Conservation (phyloP, 2,329 filamentous ascomycete genomes). For the Exophiala oligosperma region DNA sequence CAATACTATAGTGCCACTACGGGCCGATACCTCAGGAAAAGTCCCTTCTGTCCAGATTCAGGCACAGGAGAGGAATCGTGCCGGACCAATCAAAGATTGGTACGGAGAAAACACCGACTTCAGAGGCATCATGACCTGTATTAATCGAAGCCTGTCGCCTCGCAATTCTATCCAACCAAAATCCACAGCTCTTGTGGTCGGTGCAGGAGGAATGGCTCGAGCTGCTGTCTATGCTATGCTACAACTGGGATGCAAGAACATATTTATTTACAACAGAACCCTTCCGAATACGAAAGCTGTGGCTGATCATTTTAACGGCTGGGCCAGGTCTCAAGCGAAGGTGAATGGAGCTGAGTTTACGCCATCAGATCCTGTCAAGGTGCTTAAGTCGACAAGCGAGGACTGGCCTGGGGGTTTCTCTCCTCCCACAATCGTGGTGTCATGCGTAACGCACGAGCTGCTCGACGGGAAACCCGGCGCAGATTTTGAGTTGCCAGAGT, state of each 20-base stretch:
- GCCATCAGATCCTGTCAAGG: slow-evolving; percentile 39
- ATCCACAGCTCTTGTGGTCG: slow-evolving; percentile 56
- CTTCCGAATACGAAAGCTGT: slow-evolving; percentile 65
- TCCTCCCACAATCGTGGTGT: slow-evolving; percentile 71
- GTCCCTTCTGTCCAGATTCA: slow-evolving; percentile 41
- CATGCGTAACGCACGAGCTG: slow-evolving; percentile 70
- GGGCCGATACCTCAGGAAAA: slow-evolving; percentile 37
- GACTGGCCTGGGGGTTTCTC: slow-evolving; percentile 65
- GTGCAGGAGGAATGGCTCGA: slow-evolving; percentile 73
- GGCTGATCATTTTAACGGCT: slow-evolving; percentile 66
- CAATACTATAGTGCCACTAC: slow-evolving; percentile 47
- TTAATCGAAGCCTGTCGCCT: slow-evolving; percentile 44
- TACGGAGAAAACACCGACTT: slow-evolving; percentile 48
- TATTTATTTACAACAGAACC: slow-evolving; percentile 74
- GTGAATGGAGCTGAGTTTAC: slow-evolving; percentile 35
- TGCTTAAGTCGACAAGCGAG: slow-evolving; percentile 60
- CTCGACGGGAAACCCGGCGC: slow-evolving; percentile 61
- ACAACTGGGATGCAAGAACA: slow-evolving; percentile 72
- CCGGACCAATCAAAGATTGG: slow-evolving; percentile 42
- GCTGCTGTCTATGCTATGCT: slow-evolving; percentile 77
- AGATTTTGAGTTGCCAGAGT: slow-evolving; percentile 66
- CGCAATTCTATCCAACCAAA: slow-evolving; percentile 55
- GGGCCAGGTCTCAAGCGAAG: slow-evolving; percentile 40
- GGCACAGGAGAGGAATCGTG: slow-evolving; percentile 43
- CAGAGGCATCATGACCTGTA: slow-evolving; percentile 44